These are phyloP conservation scores for Hymenoscyphus infarciens DNA, from an alignment of 2,329 filamentous ascomycete species.

Conservation along the genomic window DNA sequence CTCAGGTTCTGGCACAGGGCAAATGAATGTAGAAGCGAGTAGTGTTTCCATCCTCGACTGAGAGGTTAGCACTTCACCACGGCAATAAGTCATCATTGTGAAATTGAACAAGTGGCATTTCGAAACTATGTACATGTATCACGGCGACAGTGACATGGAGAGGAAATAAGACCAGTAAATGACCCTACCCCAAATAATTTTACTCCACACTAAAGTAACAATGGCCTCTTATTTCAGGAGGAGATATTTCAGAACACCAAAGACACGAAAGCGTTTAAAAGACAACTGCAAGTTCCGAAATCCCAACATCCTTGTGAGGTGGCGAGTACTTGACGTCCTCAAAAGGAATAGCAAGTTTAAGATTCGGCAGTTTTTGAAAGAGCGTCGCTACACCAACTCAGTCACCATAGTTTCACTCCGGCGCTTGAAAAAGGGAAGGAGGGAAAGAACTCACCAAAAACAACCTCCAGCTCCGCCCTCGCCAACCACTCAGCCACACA, in stretches of 20 bases:
- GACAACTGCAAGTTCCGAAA: constrained; percentile 37
- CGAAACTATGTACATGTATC: not conserved
- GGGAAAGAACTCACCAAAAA: constrained; percentile 39
- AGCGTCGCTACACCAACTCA: constrained; percentile 34
- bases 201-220: not conserved
- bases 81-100: too few species aligned
- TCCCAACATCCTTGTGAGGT: constrained; percentile 40
- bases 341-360: constrained; percentile 40
- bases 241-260: not conserved
- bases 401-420: not conserved
- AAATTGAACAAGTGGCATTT: not conserved
- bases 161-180: not conserved
- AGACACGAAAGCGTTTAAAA: constrained; percentile 11
- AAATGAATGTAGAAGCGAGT: too few species aligned
- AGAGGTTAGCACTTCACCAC: too few species aligned
- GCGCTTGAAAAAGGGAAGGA: not conserved
- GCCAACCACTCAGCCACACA: constrained; percentile 46
- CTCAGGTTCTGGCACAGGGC: too few species aligned
- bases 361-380: constrained; percentile 39
- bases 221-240: not conserved
- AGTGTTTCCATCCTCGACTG: too few species aligned
- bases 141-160: not conserved
- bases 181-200: not conserved
- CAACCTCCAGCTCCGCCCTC: constrained; percentile 41
- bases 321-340: constrained; percentile 41